Conservation (phyloP, 2,329 filamentous ascomycete species). For the Fonsecaea multimorphosa region DNA sequence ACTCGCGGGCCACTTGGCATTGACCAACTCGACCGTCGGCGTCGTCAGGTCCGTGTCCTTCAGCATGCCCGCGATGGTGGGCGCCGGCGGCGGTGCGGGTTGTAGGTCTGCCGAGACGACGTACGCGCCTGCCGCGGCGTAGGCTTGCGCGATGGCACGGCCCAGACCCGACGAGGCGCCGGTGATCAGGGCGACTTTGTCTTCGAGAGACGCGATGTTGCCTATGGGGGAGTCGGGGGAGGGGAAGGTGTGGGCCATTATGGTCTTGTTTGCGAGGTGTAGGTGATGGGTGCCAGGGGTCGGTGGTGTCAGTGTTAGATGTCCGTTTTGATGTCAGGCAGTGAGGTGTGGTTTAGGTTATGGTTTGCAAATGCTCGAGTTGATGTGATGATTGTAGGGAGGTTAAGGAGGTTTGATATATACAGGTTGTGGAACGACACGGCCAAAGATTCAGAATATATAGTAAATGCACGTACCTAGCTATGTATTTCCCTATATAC, state of each 20-base stretch:
- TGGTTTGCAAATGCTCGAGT: no score
- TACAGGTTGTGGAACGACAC: no score
- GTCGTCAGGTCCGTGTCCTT: constrained; percentile 34
- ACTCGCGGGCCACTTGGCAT: constrained; percentile 24
- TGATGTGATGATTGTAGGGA: no score
- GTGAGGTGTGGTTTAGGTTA: no score
- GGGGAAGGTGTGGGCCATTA: background rate
- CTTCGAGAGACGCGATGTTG: constrained; percentile 33
- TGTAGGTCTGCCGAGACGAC: constrained; percentile 53
- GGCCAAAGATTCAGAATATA: no score
- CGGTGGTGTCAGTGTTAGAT: no score
- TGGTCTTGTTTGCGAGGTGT: background rate
- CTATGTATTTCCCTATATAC: no score
- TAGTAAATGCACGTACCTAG: no score
- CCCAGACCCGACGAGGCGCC: constrained; percentile 57
- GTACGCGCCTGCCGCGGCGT: constrained; percentile 49
- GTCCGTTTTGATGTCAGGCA: no score
- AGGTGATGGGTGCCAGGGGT: no score
- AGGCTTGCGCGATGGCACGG: constrained; percentile 54
- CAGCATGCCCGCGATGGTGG: constrained; percentile 38
- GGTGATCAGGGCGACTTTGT: constrained; percentile 53
- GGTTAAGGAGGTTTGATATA: no score
- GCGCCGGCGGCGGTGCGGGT: constrained; percentile 25
- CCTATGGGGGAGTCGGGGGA: constrained; percentile 11
- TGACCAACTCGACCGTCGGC: constrained; percentile 37